These are phyloP conservation scores for Trametes sp. DNA, from an alignment of 1,284 basidiomycete genomes.

Conservation along the genomic window DNA sequence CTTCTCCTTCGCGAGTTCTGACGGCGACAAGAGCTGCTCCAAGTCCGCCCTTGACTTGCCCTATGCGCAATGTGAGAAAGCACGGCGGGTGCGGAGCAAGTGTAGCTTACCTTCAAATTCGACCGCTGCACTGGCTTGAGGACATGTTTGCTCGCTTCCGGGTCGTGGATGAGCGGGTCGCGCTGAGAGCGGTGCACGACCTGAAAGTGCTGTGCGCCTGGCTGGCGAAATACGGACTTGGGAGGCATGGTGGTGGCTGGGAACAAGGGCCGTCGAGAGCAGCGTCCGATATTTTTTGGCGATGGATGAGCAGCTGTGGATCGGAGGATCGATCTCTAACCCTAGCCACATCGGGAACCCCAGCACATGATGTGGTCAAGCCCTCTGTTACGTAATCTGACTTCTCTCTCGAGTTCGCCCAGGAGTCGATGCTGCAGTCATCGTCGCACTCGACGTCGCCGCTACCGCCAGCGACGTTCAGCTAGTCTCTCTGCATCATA, in stretches of 20 bases:
- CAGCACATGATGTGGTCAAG: constrained; percentile 18
- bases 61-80: constrained; percentile 45
- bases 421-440: constrained; percentile 25
- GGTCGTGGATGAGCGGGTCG: constrained; percentile 95
- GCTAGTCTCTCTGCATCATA: constrained; percentile 7
- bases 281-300: constrained; percentile 13
- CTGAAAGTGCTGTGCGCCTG: constrained; percentile 92
- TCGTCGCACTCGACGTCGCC: constrained; percentile 28
- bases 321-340: constrained; percentile 33
- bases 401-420: constrained; percentile 29
- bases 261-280: neutral
- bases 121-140: constrained; percentile 83
- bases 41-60: constrained; percentile 83
- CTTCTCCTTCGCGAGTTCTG: constrained; percentile 61
- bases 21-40: constrained; percentile 65
- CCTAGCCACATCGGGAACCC: constrained; percentile 29
- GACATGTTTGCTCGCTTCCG: constrained; percentile 89
- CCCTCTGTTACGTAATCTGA: constrained; percentile 33
- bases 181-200: constrained; percentile 97
- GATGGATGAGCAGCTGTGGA: constrained; percentile 22
- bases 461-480: constrained; percentile 24
- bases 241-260: constrained; percentile 56
- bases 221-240: constrained; percentile 90
- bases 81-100: constrained; percentile 2
- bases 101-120: constrained; percentile 66